Base-by-base conservation (phyloP, 2,329 filamentous ascomycete species). In the Dothideomycetes sp. region DNA sequence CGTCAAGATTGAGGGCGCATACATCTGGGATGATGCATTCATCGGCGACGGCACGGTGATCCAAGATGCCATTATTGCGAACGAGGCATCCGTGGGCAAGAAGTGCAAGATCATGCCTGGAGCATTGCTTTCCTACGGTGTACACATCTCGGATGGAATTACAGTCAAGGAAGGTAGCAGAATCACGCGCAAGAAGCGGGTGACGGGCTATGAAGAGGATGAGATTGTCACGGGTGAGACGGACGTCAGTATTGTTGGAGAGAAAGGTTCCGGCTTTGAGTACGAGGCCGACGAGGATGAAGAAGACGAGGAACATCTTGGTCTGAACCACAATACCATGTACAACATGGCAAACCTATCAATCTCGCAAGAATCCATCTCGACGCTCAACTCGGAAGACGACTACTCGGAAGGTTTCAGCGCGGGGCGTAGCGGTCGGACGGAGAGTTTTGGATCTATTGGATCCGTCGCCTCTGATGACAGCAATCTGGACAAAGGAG, bases 1-100 rank as follows among this genome's bases (percentile, higher is more conserved):
- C 48, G 88, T 91, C 19, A 73, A 69, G 29, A 77, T 98, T 45
- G 73, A 83, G 35, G 73, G 85, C 49, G 81, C 84, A 16, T 89
- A 86, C 51, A 76, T 98, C 47, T 96, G 89, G 88, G 85, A 95
- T 51, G 75, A 87, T 50, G 78, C 77, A 0, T 73, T 73, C 4
- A 76, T 98, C 49, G 82, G 78, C 1, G 85, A 95, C 53, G 79
- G 79, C 15, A 71, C 81, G 12, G 72, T 72, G 17, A 66, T 98
- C 35, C 70, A 73, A 7, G 73, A 77, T 47, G 80, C 86, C 2
- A 77, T 98, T 31, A 66, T 98, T 39, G 91, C 84, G 4, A 78
- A 80, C 51, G 75, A 77, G 34, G 82, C 73, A 14, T 65, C 72
- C 1, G 64, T 98, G 40, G 87, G 87, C 16, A 79, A 78, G 50